Conservation (phyloP, 23 red algal genomes). For the Agarophyton chilense region DNA sequence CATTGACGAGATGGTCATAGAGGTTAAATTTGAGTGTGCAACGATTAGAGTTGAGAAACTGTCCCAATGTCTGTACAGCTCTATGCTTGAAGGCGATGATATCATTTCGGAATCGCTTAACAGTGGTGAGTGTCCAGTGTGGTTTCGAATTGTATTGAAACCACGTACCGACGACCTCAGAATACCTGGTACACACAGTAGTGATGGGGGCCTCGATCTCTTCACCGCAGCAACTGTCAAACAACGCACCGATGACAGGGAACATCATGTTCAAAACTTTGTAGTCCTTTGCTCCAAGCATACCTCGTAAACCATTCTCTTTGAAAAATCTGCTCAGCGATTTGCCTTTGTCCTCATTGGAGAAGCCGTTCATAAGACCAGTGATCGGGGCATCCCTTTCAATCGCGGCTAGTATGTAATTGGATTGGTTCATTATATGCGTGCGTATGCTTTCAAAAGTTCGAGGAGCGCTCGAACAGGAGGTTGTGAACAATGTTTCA, state of each 20-base stretch:
- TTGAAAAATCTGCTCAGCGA: no score
- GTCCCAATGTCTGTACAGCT: not conserved
- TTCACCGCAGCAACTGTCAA: slow-evolving; percentile 4
- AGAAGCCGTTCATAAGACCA: not conserved
- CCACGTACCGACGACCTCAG: not conserved
- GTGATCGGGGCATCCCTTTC: not conserved
- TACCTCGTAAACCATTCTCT: not conserved
- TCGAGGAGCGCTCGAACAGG: not conserved
- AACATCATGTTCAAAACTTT: slow-evolving; percentile 19
- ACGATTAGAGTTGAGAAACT: not conserved
- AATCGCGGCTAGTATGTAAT: not conserved
- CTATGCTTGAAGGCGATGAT: not conserved
- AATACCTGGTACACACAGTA: not conserved
- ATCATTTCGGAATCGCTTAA: not conserved
- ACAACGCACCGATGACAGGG: slow-evolving; percentile 3
- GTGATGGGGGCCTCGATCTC: not conserved
- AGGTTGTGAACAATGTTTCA: not conserved
- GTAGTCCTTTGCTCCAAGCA: slow-evolving; percentile 26
- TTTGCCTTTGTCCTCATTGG: not conserved
- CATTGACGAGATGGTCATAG: not conserved
- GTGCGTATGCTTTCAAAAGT: not conserved
- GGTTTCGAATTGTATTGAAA: not conserved
- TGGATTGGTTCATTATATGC: not conserved
- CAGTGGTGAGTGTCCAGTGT: not conserved
- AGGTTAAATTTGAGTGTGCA: not conserved